Evolutionary conservation across 2,329 filamentous ascomycete genomes (phyloP).

Genomic region (Clarireedia homoeocarpa): DNA sequence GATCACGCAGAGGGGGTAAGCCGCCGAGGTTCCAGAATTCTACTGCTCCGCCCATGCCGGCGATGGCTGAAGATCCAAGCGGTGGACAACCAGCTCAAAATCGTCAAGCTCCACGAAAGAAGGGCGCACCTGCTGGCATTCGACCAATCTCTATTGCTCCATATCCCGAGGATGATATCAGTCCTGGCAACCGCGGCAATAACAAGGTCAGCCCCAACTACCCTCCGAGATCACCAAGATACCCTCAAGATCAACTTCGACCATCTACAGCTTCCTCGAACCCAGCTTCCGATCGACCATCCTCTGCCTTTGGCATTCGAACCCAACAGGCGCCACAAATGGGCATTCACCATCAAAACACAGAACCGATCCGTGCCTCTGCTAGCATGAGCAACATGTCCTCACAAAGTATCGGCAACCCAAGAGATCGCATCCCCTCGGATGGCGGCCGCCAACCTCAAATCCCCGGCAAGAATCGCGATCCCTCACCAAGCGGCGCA

Average conservation of each 20-base stretch:
- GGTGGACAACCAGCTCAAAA: conserved; percentile 23
- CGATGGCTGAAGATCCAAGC: conserved; percentile 22
- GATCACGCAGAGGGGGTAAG: conserved; percentile 55
- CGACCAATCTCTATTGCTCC: conserved; percentile 42
- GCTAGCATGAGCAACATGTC: conserved; percentile 42
- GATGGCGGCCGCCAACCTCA: neutral
- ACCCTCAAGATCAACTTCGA: conserved; percentile 32
- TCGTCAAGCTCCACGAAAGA: conserved; percentile 1
- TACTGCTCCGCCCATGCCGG: conserved; percentile 22
- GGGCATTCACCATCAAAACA: conserved; percentile 10
- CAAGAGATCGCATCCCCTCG: conserved; percentile 23
- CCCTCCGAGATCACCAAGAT: conserved; percentile 26
- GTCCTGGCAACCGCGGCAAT: conserved; percentile 12
- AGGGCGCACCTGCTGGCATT: conserved; percentile 8
- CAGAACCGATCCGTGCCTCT: conserved; percentile 32
- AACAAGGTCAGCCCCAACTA: neutral
- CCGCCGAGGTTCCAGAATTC: conserved; percentile 51
- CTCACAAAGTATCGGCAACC: conserved; percentile 28
- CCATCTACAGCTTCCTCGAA: conserved; percentile 33
- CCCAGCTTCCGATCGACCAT: conserved; percentile 32
- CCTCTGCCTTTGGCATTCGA: conserved; percentile 43
- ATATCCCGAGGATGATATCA: conserved; percentile 60
- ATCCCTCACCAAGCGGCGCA: neutral
- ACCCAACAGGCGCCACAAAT: conserved; percentile 24
- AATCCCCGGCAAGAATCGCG: neutral